phyloP scores from a whole-genome alignment of 31 red algal species.

The Asparagopsis taxiformis region DNA sequence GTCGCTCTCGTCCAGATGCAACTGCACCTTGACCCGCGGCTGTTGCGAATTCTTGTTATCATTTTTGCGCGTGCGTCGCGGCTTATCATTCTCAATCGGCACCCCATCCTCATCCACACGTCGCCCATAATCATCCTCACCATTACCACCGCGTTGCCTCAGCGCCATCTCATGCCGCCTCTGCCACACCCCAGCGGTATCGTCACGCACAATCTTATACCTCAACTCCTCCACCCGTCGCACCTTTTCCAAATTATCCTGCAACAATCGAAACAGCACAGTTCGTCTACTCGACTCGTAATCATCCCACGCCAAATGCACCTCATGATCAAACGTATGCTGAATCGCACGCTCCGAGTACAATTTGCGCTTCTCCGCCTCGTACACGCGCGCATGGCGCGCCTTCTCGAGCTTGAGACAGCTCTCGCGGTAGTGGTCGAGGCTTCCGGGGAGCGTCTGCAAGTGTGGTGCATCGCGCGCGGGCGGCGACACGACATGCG shows the following conservation, averaged over 20 bases:
- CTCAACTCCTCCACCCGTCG: constrained; percentile 70
- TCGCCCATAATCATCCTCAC: background rate
- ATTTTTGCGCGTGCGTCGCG: constrained; percentile 5
- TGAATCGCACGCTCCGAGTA: constrained; percentile 27
- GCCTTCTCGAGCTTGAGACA: constrained; percentile 69
- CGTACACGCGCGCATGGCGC: constrained; percentile 61
- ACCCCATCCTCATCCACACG: constrained; percentile 23
- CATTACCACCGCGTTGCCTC: constrained; percentile 29
- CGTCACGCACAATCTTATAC: constrained; percentile 75
- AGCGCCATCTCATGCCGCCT: constrained; percentile 76
- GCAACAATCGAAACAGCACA: constrained; percentile 28
- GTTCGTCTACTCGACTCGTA: constrained; percentile 26
- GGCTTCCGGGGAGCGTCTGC: constrained; percentile 14
- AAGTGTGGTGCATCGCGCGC: too few species aligned
- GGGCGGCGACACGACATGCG: too few species aligned
- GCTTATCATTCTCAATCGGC: constrained; percentile 17
- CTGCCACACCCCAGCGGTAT: constrained; percentile 33
- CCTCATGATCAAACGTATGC: constrained; percentile 37
- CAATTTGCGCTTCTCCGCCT: constrained; percentile 63
- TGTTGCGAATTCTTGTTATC: constrained; percentile 4
- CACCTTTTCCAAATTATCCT: constrained; percentile 64
- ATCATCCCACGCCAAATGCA: constrained; percentile 40
- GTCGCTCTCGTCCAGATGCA: constrained; percentile 49
- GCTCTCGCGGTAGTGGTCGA: constrained; percentile 77
- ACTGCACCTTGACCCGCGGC: constrained; percentile 40